Base-by-base conservation (phyloP, 495 filamentous ascomycete genomes). In the Collariella sp. region DNA sequence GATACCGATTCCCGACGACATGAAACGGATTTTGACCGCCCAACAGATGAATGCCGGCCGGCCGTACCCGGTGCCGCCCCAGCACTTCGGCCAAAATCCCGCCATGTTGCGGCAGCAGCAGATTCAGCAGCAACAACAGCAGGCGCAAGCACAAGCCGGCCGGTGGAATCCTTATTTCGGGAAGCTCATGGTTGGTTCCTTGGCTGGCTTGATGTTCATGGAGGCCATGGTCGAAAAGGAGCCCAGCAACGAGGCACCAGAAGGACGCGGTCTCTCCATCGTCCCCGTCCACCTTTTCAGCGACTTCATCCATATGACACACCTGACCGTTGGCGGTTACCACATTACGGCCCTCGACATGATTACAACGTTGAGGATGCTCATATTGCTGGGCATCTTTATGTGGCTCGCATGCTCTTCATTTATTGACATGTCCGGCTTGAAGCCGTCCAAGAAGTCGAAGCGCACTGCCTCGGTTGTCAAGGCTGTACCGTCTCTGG, bases 171-270 rank as follows among this genome's bases (percentile, higher is more conserved):
- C 73, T 23, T 79, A 78, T 52, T 73, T 73, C 58, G 82, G 79
- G 50, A 94, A 89, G 65, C 74, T 96, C 58, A 91, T 97, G 86
- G 79, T 96, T 12, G 91, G 91, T 26, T 87, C 88, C 29, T 76
- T 97, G 52, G 91, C 91, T 34, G 89, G 91, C 1, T 70, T 97
- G 33, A 94, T 96, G 89, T 78, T 96, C 38, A 64, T 95, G 57
- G 88, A 95, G 67, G 88, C 88, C 7, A 71, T 91, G 50, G 68
- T 70, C 22, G 78, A 80, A 57, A 70, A 73, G 20, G 75, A 83
- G 56, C 70, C 77, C 36, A 81, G 80, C 43, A 71, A 69, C 49
- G 79, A 82, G 39, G 70, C 73, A 11, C 75, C 86, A 4, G 77
- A 78, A 39, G 75, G 77, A 7, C 86, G 88, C 46, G 88, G 87